Base-by-base conservation (phyloP, 805 yeast genomes). In the Lipomyces lipofer region DNA sequence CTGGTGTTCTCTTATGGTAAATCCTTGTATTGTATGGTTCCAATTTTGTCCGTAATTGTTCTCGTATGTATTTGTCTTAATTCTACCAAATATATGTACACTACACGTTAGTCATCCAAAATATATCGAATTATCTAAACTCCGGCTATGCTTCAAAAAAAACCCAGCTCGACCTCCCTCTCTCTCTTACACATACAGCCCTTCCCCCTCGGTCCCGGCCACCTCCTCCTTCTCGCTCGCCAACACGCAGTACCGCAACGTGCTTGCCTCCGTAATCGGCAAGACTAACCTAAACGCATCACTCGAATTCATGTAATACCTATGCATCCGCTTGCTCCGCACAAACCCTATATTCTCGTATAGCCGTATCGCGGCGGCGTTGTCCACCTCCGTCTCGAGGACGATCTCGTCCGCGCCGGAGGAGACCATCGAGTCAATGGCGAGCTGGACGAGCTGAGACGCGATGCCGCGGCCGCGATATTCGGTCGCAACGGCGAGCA, bases 281-380 rank as follows among this genome's bases (percentile, higher is more conserved):
- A 94, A 69, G 6, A 92, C 84, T 63, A 94, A 75, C 60, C 97
- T 78, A 68, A 78, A 92, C 0, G 99, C 98, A 71, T 94, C 99
- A 66, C 87, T 95, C 60, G 92, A 87, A 68, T 91, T 92, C 64
- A 92, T 69, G 67, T 94, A 94, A 74, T 94, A 94, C 49, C 96
- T 76, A 67, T 83, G 86, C 67, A 92, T 77, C 54, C 98, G 75
- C 64, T 88, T 86, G 47, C 82, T 76, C 47, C 88, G 73, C 38
- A 88, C 65, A 66, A 88, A 88, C 1, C 95, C 95, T 74, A 87
- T 75, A 56, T 81, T 79, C 65, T 86, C 89, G 64, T 88, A 88
- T 15, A 88, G 69, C 21, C 71, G 69, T 54, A 88, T 71, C 1
- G 96, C 96, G 0, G 86, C 84, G 8, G 56, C 66, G 66, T 94